Conservation (phyloP, 352 stramenopile species). For the Phytophthora hybrid region DNA sequence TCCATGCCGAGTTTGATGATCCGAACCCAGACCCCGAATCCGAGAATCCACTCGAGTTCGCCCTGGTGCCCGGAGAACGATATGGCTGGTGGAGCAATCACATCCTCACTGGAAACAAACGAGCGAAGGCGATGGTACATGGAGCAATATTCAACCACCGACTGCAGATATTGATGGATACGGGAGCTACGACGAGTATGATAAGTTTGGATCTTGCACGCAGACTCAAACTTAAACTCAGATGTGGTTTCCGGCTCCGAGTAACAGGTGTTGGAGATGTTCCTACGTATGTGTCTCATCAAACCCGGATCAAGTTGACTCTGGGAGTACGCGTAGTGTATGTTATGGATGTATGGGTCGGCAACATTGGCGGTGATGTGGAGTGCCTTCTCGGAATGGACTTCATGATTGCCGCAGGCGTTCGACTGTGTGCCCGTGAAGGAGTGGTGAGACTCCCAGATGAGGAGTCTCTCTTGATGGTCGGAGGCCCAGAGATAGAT, state of each 20-base stretch:
- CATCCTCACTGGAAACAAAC: neutral
- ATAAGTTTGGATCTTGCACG: constrained; percentile 37
- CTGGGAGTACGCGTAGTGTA: constrained; percentile 32
- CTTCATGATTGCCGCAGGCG: constrained; percentile 38
- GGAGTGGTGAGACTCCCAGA: constrained; percentile 9
- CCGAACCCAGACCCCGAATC: neutral
- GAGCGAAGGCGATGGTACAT: neutral
- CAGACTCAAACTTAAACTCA: constrained; percentile 29
- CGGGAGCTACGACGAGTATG: constrained; percentile 33
- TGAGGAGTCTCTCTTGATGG: constrained; percentile 10
- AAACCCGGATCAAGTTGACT: constrained; percentile 40
- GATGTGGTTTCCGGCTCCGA: neutral
- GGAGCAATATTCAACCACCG: constrained; percentile 6
- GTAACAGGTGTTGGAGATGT: constrained; percentile 28
- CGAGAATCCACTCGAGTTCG: constrained; percentile 13
- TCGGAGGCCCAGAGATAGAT: neutral
- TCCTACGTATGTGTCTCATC: constrained; percentile 16
- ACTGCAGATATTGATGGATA: constrained; percentile 23
- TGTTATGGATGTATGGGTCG: constrained; percentile 29
- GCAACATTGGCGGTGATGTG: constrained; percentile 32
- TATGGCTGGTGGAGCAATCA: constrained; percentile 25
- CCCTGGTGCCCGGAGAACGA: constrained; percentile 11
- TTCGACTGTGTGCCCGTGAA: neutral
- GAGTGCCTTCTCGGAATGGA: constrained; percentile 42
- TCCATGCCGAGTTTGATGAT: no score